phyloP scores from a whole-genome alignment of 2,329 filamentous ascomycete species.

The Sclerotinia borealis region DNA sequence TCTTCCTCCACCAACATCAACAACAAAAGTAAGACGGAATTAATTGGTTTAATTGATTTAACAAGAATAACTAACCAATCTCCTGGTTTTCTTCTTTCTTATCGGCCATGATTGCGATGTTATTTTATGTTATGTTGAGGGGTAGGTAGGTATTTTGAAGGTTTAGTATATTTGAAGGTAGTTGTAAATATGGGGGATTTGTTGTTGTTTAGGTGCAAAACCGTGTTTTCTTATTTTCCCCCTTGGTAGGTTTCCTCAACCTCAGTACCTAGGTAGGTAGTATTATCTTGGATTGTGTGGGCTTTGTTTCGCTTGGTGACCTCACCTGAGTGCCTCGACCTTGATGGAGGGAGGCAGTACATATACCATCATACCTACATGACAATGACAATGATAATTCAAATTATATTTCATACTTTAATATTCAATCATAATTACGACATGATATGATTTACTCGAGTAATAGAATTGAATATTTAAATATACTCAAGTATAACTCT shows the following conservation, averaged over 20 bases:
- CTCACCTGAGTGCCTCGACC: neutral
- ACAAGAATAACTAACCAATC: constrained; percentile 34
- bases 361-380: too few relatives aligned
- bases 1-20: constrained; percentile 18
- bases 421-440: too few relatives aligned
- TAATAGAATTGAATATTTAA: neutral
- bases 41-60: too few relatives aligned
- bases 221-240: neutral
- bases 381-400: too few relatives aligned
- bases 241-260: neutral
- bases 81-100: constrained; percentile 37
- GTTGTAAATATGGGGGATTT: too few relatives aligned
- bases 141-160: neutral
- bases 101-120: constrained; percentile 34
- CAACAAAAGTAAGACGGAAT: constrained; percentile 22
- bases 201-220: neutral
- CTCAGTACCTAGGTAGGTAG: too few relatives aligned
- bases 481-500: too few relatives aligned
- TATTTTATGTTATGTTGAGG: neutral
- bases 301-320: constrained; percentile 10
- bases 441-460: too few relatives aligned
- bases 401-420: too few relatives aligned
- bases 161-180: too few relatives aligned
- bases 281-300: neutral
- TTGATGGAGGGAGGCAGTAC: too few relatives aligned